These are phyloP conservation scores for Ogataea angusta DNA, from an alignment of 805 yeast species.

Conservation along the genomic window DNA sequence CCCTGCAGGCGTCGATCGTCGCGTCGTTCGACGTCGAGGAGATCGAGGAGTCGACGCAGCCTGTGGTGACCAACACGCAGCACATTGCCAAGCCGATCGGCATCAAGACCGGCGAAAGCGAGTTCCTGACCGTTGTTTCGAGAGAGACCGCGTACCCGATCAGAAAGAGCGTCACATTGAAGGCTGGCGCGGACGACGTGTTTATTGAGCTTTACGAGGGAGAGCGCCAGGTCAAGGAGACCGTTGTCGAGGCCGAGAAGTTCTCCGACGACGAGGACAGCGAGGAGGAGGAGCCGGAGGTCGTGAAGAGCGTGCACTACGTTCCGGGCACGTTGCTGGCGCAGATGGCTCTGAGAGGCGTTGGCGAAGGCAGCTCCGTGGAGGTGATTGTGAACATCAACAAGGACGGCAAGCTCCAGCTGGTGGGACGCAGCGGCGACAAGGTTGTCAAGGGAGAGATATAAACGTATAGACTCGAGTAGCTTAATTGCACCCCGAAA, in stretches of 20 bases:
- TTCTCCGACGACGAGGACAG: constrained; percentile 49
- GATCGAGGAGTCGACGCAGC: constrained; percentile 73
- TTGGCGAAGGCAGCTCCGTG: constrained; percentile 58
- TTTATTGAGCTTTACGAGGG: constrained; percentile 79
- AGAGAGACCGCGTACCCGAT: constrained; percentile 90
- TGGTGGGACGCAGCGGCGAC: constrained; percentile 58
- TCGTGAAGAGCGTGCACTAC: constrained; percentile 69
- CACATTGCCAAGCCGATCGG: constrained; percentile 86
- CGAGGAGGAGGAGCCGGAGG: constrained; percentile 89
- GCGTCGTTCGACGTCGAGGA: constrained; percentile 83
- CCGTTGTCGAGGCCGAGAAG: constrained; percentile 66
- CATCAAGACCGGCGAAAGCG: constrained; percentile 66
- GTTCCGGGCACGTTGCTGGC: constrained; percentile 73
- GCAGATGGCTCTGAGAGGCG: constrained; percentile 71
- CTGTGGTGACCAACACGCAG: constrained; percentile 82
- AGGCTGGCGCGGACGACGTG: constrained; percentile 59
- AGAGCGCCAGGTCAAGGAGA: constrained; percentile 77
- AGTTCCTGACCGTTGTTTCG: constrained; percentile 67
- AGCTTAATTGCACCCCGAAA: not conserved
- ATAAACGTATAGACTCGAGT: constrained; percentile 5
- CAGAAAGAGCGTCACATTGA: constrained; percentile 66
- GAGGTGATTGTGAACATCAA: constrained; percentile 68
- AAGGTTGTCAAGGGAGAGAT: constrained; percentile 49
- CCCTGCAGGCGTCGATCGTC: constrained; percentile 87
- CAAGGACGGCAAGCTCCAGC: constrained; percentile 60